Evolutionary conservation across 345 rosid species (phyloP).

Genomic region (Heritiera fomes): DNA sequence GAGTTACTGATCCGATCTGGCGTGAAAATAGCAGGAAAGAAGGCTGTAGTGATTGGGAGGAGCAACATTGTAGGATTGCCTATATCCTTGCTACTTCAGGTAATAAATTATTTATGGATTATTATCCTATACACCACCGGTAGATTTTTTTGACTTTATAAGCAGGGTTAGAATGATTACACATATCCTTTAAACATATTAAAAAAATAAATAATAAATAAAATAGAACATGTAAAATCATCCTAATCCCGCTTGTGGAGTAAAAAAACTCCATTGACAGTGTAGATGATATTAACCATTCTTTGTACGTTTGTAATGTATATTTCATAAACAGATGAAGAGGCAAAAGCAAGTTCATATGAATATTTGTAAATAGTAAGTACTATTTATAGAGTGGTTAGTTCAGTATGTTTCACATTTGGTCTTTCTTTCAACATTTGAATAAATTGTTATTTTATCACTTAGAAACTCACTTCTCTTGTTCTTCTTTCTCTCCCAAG

Average conservation of each 20-base stretch:
- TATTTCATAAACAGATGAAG: slow-evolving; percentile 11
- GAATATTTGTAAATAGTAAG: not conserved
- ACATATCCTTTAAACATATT: too few relatives aligned
- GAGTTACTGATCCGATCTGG: slow-evolving; percentile 82
- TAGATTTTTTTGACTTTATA: too few relatives aligned
- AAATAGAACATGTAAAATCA: too few relatives aligned
- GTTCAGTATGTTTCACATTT: not conserved
- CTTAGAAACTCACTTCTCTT: slow-evolving; percentile 5
- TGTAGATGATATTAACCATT: too few relatives aligned
- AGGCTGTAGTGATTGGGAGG: slow-evolving; percentile 85
- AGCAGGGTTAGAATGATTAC: too few relatives aligned
- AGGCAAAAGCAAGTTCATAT: not conserved
- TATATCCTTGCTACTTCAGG: slow-evolving; percentile 82
- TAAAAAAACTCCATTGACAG: too few relatives aligned
- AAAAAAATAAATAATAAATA: too few relatives aligned
- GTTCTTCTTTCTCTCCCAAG: not conserved
- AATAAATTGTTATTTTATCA: not conserved
- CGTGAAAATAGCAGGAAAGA: slow-evolving; percentile 69
- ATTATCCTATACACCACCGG: too few relatives aligned
- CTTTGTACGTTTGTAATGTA: too few relatives aligned
- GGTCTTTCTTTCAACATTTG: not conserved
- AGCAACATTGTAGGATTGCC: slow-evolving; percentile 95
- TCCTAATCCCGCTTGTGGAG: too few relatives aligned
- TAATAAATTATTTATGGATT: slow-evolving; percentile 19
- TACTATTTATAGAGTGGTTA: not conserved